Evolutionary conservation across 148 eudicot species (phyloP).

Genomic region (Bassia scoparia): DNA sequence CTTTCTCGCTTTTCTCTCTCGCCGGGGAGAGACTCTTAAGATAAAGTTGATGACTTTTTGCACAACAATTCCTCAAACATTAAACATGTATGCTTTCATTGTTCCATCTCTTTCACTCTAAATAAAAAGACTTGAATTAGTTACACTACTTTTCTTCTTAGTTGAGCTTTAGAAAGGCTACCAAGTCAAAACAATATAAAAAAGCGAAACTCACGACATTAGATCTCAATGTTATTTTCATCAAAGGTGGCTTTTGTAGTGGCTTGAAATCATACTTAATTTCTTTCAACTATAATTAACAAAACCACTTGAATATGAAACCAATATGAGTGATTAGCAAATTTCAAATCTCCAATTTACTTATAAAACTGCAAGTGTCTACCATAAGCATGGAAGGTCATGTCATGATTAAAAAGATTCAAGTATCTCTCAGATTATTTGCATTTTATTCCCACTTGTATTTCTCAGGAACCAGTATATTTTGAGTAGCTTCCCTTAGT

Average conservation of each 20-base stretch:
- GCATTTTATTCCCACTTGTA: constrained; percentile 11
- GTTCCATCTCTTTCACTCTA: not conserved
- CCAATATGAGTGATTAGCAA: constrained; percentile 4
- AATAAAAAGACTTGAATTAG: not conserved
- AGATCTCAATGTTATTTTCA: constrained; percentile 2
- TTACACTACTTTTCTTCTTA: not conserved
- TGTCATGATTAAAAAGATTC: constrained; percentile 11
- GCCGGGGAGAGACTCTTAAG: too few relatives aligned
- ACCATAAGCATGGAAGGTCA: not conserved
- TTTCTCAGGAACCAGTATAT: not conserved
- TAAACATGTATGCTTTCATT: not conserved
- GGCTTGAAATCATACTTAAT: constrained; percentile 19
- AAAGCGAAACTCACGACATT: constrained; percentile 3
- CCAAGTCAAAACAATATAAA: constrained; percentile 13
- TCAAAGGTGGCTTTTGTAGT: constrained; percentile 19
- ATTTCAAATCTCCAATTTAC: not conserved
- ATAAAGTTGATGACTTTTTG: too few relatives aligned
- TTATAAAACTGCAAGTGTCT: not conserved
- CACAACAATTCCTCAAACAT: not conserved
- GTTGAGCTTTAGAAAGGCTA: constrained; percentile 3
- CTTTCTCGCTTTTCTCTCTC: too few relatives aligned
- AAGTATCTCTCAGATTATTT: not conserved
- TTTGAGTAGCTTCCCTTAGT: not conserved
- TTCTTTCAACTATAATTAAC: constrained; percentile 10
- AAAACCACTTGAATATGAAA: constrained; percentile 16